Conservation (phyloP, 2,329 filamentous ascomycete species). For the Diaporthe helianthi region DNA sequence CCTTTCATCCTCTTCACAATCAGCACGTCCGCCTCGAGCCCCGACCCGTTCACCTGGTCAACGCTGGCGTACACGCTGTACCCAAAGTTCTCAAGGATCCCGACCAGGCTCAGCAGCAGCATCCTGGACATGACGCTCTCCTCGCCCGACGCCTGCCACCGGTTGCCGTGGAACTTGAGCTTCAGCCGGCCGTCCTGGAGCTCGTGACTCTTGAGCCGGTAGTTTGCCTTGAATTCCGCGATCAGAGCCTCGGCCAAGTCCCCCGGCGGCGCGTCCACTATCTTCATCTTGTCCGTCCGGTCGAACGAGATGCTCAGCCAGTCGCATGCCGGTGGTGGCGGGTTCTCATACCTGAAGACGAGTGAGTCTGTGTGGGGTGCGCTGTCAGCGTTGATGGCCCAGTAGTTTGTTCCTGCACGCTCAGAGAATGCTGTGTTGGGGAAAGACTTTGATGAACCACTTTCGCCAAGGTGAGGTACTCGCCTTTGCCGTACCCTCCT, state of each 20-base stretch:
- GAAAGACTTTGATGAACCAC: too few species aligned
- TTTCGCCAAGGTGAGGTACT: too few species aligned
- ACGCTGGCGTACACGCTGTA: conserved; percentile 50
- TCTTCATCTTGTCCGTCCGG: conserved; percentile 40
- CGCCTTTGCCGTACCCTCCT: conserved; percentile 41
- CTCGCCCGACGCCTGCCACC: conserved; percentile 43
- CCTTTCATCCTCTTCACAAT: conserved; percentile 30
- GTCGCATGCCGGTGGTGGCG: conserved; percentile 44
- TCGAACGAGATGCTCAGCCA: conserved; percentile 49
- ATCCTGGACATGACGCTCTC: conserved; percentile 34
- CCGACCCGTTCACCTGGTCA: conserved; percentile 39
- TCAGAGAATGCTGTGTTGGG: too few species aligned
- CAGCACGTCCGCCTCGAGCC: conserved; percentile 34
- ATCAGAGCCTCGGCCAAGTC: conserved; percentile 37
- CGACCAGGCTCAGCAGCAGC: conserved; percentile 45
- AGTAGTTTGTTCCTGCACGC: too few species aligned
- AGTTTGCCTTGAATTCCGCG: conserved; percentile 28
- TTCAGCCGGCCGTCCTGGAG: conserved; percentile 37
- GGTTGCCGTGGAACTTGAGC: conserved; percentile 45
- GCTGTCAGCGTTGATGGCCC: not conserved
- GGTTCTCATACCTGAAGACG: conserved; percentile 46
- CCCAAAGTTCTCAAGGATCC: conserved; percentile 45
- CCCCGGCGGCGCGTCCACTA: conserved; percentile 42
- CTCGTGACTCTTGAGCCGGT: conserved; percentile 26
- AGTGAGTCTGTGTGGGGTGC: conserved; percentile 41